Percentiles rank a stretch among this genome's conserved stretches.
Conservation (phyloP, 192 early-diverging fungal genomes). For the Mortierella hygrophila region DNA sequence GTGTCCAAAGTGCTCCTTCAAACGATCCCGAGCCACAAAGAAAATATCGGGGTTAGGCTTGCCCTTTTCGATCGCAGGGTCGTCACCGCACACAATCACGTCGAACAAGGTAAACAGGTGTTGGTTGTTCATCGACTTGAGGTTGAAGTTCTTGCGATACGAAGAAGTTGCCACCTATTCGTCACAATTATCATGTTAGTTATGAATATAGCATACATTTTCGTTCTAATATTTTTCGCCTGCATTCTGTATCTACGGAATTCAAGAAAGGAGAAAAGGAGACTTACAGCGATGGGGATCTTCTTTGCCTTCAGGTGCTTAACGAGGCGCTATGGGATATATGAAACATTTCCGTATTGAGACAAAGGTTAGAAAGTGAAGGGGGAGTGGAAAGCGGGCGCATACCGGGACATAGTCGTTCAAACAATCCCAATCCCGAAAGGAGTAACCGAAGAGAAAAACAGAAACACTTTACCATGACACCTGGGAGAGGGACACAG, state of each 20-base stretch:
- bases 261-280: background rate
- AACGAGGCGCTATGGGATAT: slow-evolving; percentile 68
- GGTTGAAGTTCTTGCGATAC: slow-evolving; percentile 74
- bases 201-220: background rate
- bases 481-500: slow-evolving; percentile 76
- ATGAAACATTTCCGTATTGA: slow-evolving; percentile 36
- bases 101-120: slow-evolving; percentile 86
- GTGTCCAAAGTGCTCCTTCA: slow-evolving; percentile 45
- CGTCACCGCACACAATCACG: slow-evolving; percentile 89
- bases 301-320: slow-evolving; percentile 76
- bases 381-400: background rate
- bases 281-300: slow-evolving; percentile 79
- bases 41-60: slow-evolving; percentile 97
- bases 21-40: slow-evolving; percentile 72
- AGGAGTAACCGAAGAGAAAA: background rate
- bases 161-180: slow-evolving; percentile 85
- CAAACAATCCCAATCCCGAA: background rate
- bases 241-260: background rate
- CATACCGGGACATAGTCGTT: background rate
- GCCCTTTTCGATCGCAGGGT: slow-evolving; percentile 78
- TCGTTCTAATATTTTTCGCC: slow-evolving; percentile 17
- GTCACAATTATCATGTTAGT: background rate
- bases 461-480: slow-evolving; percentile 62
- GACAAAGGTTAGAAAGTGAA: slow-evolving; percentile 53
- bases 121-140: slow-evolving; percentile 81